Base-by-base conservation (phyloP, 2,329 filamentous ascomycete species). In the Penicillium brevicompactum region DNA sequence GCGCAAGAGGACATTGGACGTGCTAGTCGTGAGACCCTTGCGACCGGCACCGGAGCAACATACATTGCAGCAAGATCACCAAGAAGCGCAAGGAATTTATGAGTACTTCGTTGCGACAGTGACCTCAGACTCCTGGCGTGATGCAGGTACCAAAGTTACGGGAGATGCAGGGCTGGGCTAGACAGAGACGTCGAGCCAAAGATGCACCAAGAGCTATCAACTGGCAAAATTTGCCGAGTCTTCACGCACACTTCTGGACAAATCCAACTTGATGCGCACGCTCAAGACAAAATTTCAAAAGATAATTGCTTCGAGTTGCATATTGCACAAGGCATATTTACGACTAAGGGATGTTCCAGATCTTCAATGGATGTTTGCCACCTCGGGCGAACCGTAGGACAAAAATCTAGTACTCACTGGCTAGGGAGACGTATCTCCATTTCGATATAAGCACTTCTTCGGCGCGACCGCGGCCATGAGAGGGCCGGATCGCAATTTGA, bases 401-500 rank as follows among this genome's bases (percentile, higher is more conserved):
- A 75, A 60, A 70, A 59, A 74, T 76, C 74, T 73, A 76, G 74
- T 77, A 76, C 74, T 75, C 72, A 66, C 69, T 73, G 74, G 68
- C 63, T 32, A 59, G 49, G 56, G 54, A 60, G 63, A 63, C 55
- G n/a, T 47, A 60, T 49, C 52, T 65, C 59, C 51, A 49, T 31
- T 24, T 76, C 63, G 53, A 83, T 94, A 82, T 95, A 85, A 95
- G 92, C 92, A 96, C 91, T 92, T 96, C 91, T 96, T 92, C 91
- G 92, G 92, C 92, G 91, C 92, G 95, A 92, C 87, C 84, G 82
- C 87, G 92, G 90, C 88, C 91, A 96, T 87, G 78, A 67, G 72
- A 70, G 74, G 78, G 87, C 88, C 85, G 85, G 82, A 89, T 93
- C 94, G 92, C 87, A 97, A 96, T 96, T 96, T 96, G 92, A 97